These are phyloP conservation scores for Vitis hybrid DNA, from an alignment of 177 flowering plant species.

Conservation along the genomic window DNA sequence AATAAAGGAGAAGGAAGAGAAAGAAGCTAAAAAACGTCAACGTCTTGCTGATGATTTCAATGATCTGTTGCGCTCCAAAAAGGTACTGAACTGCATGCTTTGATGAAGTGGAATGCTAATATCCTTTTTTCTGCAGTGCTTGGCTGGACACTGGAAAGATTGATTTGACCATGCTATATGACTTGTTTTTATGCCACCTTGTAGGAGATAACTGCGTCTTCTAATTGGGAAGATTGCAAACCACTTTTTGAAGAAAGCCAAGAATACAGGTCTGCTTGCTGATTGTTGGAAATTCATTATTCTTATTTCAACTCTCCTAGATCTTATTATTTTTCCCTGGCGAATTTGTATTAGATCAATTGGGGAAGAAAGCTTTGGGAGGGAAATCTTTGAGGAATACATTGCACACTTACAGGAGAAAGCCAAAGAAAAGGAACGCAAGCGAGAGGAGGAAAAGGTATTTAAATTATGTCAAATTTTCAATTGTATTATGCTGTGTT, in stretches of 20 bases:
- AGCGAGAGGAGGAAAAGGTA: conserved; percentile 97
- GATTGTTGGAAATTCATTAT: neutral
- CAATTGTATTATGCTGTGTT: neutral
- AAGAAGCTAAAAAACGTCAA: conserved; percentile 91
- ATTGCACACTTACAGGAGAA: conserved; percentile 68
- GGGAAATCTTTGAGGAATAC: conserved; percentile 80
- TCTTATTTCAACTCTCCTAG: neutral
- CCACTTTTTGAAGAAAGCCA: conserved; percentile 76
- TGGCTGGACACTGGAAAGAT: neutral
- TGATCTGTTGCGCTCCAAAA: conserved; percentile 57
- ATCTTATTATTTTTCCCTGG: neutral
- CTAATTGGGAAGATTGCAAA: conserved; percentile 81
- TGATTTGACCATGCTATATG: neutral
- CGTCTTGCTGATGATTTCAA: conserved; percentile 82
- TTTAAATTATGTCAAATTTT: neutral
- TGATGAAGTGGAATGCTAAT: neutral
- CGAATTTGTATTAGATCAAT: conserved; percentile 43
- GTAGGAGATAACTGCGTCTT: conserved; percentile 76
- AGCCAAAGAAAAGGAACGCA: conserved; percentile 91
- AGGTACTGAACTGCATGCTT: conserved; percentile 39
- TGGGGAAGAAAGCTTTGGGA: conserved; percentile 60
- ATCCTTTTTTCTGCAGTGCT: neutral
- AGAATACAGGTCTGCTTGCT: conserved; percentile 61
- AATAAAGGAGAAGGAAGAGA: conserved; percentile 92
- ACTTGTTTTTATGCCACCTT: conserved; percentile 10